Base-by-base conservation (phyloP, 1,284 basidiomycete species). In the Trametes sp. region DNA sequence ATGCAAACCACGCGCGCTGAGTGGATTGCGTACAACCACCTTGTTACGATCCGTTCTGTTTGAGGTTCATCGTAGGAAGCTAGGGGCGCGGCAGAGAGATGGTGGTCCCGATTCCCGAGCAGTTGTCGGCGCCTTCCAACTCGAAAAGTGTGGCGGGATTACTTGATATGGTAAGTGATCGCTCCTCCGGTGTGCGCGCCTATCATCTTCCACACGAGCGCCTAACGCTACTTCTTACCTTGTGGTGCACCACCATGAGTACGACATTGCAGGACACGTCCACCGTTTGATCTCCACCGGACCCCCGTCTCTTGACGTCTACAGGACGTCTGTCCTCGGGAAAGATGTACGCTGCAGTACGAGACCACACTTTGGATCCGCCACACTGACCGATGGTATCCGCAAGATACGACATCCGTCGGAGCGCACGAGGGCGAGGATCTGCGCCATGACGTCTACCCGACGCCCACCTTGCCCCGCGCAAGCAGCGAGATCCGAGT, bases 381-480 rank as follows among this genome's bases (percentile, higher is more conserved):
- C 10, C 36, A 29, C 29, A 14, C 19, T 46, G 29, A 42, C 28
- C 42, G 42, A 33, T 33, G 21, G 41, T n/a, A 35, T 24, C 44
- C 42, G 52, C 52, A 10, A 16, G 24, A 14, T 23, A 55, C 42
- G 44, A 46, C 54, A 23, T 11, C 26, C 21, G 4, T 19, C 10
- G 24, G 38, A 54, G 26, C 38, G 16, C 26, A 3, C n/a, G 11
- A 14, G 21, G 33, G 44, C 14, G 21, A 9, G 29, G 2, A 36
- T 46, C 44, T 46, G n/a, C 9, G 14, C 45, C 16, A 56, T 56
- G 54, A 48, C 44, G 54, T 56, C 44, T 14, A 29, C 16, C 54
- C 44, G 42, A 4, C 38, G 26, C n/a, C 19, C 16, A 9, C 41
- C 26, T 21, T 19, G n/a, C 28, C 16, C 38, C 26, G 14, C 28